Evolutionary conservation across 352 stramenopile genomes (phyloP).

Genomic region (Phytophthora pinifolia): DNA sequence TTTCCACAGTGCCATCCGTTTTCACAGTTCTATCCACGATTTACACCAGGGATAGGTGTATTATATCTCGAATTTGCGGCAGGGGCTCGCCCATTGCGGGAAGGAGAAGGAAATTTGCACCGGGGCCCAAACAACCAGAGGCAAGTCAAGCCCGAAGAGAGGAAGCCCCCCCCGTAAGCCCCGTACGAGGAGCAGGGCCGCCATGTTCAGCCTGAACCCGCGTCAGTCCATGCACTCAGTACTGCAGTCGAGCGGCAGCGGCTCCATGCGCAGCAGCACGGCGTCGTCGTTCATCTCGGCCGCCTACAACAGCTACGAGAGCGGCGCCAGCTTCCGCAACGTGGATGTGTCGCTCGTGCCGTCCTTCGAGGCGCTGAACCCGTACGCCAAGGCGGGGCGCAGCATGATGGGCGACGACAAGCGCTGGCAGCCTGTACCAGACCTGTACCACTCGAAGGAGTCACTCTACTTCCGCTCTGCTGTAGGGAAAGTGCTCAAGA

Average conservation of each 20-base stretch:
- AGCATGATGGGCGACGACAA: constrained; percentile 49
- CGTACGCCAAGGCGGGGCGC: constrained; percentile 58
- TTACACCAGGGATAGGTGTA: constrained; percentile 18
- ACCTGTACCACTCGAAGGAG: constrained; percentile 81
- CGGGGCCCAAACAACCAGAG: constrained; percentile 6
- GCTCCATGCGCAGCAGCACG: constrained; percentile 23
- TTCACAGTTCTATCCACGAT: not conserved
- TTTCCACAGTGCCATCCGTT: not conserved
- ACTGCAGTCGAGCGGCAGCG: constrained; percentile 27
- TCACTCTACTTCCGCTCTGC: constrained; percentile 74
- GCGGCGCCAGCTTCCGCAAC: constrained; percentile 33
- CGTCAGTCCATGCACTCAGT: constrained; percentile 45
- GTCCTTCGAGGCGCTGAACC: constrained; percentile 75
- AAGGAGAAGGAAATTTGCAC: constrained; percentile 29
- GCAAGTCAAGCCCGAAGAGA: constrained; percentile 25
- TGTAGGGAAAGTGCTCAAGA: constrained; percentile 75
- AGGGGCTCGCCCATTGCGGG: constrained; percentile 7
- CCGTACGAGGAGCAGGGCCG: constrained; percentile 1
- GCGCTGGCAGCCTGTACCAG: constrained; percentile 75
- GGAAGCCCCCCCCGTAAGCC: constrained; percentile 2
- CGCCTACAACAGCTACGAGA: constrained; percentile 41
- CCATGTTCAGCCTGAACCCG: constrained; percentile 39
- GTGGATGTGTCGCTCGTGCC: constrained; percentile 55
- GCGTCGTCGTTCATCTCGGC: constrained; percentile 38
- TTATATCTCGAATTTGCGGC: constrained; percentile 26